Evolutionary conservation across 306 rosid genomes (phyloP), one percentile per base, ranked within the genome.

Genomic region (Senna siamea): DNA sequence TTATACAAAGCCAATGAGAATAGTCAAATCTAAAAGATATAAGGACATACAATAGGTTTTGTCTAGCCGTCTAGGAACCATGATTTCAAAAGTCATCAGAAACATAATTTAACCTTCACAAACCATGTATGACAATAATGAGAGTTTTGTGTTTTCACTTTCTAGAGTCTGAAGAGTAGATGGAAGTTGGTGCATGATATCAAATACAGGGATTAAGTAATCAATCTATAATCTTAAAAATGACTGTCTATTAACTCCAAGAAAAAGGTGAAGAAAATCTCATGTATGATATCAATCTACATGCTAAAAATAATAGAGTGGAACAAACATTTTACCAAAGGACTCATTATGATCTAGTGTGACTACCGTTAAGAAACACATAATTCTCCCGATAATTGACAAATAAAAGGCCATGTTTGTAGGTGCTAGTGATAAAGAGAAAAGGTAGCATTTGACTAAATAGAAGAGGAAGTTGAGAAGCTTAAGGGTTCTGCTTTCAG

Each of bases 311-410:
- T 12, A 23, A 55, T 17, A 14, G 43, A 5, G 15, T 0, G 15
- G 19, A 12, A 14, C 57, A 47, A 32, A 20, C 53, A 10, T 40
- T 65, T 26, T 54, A 78, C 26, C 41, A 53, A 61, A 37, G 41
- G 26, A 4, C 58, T 37, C 66, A 37, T 26, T 6, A 26, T 9
- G 30, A 34, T 17, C 17, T 57, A 43, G 43, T 23, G n/a, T n/a
- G n/a, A n/a, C n/a, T n/a, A n/a, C n/a, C n/a, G n/a, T n/a, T n/a
- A n/a, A n/a, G n/a, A n/a, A n/a, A 1, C 71, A 52, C 7, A n/a
- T 56, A n/a, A n/a, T n/a, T n/a, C n/a, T n/a, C n/a, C n/a, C n/a
- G n/a, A 40, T 77, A 13, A 28, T 19, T 23, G 47, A 61, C 23
- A n/a, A 66, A 55, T 9, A 40, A 38, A 55, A 40, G n/a, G n/a